Base-by-base conservation (phyloP, 2,329 filamentous ascomycete genomes). In the Beauveria sp. region DNA sequence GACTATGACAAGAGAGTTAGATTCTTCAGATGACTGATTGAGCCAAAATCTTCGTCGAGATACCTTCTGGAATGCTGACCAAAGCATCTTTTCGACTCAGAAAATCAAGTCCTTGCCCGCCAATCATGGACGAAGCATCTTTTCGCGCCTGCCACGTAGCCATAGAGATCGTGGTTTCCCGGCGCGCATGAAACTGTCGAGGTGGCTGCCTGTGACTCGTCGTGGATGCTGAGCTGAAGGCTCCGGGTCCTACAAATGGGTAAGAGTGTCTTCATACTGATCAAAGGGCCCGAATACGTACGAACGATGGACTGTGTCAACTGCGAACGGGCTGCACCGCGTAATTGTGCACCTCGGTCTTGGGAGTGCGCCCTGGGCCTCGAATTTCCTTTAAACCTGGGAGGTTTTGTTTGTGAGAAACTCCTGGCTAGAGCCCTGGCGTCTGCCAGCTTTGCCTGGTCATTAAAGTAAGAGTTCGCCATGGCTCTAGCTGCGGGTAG, bases 351-450 rank as follows among this genome's bases (percentile, higher is more conserved):
- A 6, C 24, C 9, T 16, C 4, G 50, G 1, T 5, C 22, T 24
- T 43, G 38, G 3, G 8, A 43, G 16, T 42, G 34, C 6, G 7
- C 34, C 10, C 4, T n/a, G 28, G 28, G 28, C 3, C 22, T 10
- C 10, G 28, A 7, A 18, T 49, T 42, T 2, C 58, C 18, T 34
- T 22, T 52, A 1, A 20, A 22, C 5, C 43, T 51, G 12, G 38
- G 14, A 8, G 58, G 58, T 16, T 60, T 47, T 5, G 61, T 10
- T 28, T 57, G 45, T 3, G 62, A 53, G 43, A 64, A 61, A 46
- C 64, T 62, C n/a, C 62, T 45, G 14, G 61, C 55, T n/a, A 65
- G 46, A 34, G 55, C 50, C 1, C 28, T 45, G 43, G 62, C 62
- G 14, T 60, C 62, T 2, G 50, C 58, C 16, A 63, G 46, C 26